Percentiles rank a stretch among this genome's conserved stretches.
These are phyloP conservation scores for Boletus sp. DNA, from an alignment of 1,284 basidiomycete genomes.

Conservation along the genomic window DNA sequence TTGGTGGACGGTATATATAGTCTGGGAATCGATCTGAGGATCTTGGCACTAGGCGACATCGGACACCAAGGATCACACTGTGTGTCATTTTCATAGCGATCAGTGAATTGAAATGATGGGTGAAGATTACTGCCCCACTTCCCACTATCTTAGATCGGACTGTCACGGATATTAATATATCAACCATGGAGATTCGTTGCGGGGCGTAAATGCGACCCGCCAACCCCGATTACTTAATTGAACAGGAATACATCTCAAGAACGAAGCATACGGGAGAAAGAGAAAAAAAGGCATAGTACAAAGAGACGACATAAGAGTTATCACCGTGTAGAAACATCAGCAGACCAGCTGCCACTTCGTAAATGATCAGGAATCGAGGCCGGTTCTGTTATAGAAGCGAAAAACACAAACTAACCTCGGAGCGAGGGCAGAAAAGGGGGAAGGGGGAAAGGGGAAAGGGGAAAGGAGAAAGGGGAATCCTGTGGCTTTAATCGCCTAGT, in stretches of 20 bases:
- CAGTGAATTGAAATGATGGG: not conserved
- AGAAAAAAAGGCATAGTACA: not conserved
- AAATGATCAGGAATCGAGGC: slow-evolving; percentile 1
- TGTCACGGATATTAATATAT: not conserved
- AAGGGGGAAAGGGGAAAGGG: not conserved
- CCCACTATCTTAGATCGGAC: not conserved
- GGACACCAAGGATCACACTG: not conserved
- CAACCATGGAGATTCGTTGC: slow-evolving; percentile 1
- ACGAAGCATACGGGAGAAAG: not conserved
- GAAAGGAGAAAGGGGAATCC: not conserved
- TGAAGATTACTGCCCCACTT: not conserved
- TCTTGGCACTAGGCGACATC: not conserved
- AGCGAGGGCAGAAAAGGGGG: not conserved
- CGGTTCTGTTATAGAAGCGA: not conserved
- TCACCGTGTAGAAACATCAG: not conserved
- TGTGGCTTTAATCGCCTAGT: slow-evolving; percentile 2
- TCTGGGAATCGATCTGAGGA: slow-evolving; percentile 11
- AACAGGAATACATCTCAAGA: not conserved
- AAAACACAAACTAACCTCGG: not conserved
- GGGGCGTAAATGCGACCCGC: not conserved
- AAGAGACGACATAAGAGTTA: not conserved
- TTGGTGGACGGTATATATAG: slow-evolving; percentile 20
- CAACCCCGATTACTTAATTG: slow-evolving; percentile 1
- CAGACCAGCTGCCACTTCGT: slow-evolving; percentile 11
- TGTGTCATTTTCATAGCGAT: not conserved